Conservation (phyloP, 1,139 yeast species). For the Hyphopichia buzzinii region DNA sequence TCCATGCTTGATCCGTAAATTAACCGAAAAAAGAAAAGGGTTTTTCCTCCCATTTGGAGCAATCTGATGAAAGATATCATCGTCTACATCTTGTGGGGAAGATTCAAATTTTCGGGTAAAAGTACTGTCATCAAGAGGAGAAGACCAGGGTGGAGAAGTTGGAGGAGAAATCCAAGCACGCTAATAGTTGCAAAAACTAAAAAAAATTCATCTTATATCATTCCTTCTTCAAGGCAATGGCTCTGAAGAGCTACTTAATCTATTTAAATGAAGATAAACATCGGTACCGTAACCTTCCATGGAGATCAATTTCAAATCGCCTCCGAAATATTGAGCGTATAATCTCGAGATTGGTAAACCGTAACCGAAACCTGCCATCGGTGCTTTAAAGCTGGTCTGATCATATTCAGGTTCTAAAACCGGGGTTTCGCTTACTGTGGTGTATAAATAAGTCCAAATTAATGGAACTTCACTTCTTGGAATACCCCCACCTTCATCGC, state of each 20-base stretch:
- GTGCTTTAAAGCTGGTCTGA: conserved; percentile 70
- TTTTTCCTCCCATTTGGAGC: too few species aligned
- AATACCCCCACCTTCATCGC: conserved; percentile 95
- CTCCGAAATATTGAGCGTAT: conserved; percentile 89
- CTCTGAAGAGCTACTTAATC: conserved; percentile 46
- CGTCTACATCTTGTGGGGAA: too few species aligned
- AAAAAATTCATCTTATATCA: too few species aligned
- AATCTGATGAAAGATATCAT: too few species aligned
- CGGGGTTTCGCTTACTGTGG: conserved; percentile 79
- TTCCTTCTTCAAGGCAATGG: conserved; percentile 34
- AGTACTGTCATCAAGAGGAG: too few species aligned
- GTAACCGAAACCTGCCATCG: conserved; percentile 94
- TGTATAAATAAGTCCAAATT: conserved; percentile 89
- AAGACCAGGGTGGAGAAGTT: background rate
- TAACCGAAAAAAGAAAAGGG: too few species aligned
- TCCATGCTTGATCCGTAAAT: too few species aligned
- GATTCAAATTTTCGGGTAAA: too few species aligned
- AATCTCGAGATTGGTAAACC: conserved; percentile 85
- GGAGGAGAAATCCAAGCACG: background rate
- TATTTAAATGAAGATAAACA: conserved; percentile 79
- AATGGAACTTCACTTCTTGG: conserved; percentile 81
- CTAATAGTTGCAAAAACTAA: background rate
- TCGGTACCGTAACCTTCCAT: conserved; percentile 97
- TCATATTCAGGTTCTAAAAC: conserved; percentile 57
- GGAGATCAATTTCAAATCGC: conserved; percentile 79